These are phyloP conservation scores for Cydonia oblonga DNA, from an alignment of 331 rosid species.

Conservation along the genomic window DNA sequence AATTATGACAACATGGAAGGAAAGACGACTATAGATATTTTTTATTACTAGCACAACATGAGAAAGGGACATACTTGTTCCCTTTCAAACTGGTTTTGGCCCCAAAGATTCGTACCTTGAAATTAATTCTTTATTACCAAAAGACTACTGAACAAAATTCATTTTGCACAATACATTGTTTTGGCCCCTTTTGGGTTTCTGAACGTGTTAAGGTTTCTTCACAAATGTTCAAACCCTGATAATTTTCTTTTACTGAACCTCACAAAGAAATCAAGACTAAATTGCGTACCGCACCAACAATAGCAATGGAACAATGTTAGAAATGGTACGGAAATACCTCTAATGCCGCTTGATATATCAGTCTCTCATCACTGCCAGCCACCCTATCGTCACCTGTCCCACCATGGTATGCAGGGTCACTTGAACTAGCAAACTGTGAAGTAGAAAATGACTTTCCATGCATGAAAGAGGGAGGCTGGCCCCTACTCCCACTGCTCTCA, in stretches of 20 bases:
- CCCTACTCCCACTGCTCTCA: slow-evolving; percentile 49
- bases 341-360: slow-evolving; percentile 86
- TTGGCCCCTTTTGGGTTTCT: background rate
- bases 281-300: too few relatives aligned
- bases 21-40: background rate
- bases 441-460: slow-evolving; percentile 35
- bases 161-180: too few relatives aligned
- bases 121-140: background rate
- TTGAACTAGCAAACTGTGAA: slow-evolving; percentile 41
- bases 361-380: slow-evolving; percentile 65
- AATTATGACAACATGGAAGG: background rate
- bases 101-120: background rate
- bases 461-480: slow-evolving; percentile 48
- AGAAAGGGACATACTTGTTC: background rate
- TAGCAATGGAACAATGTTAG: background rate
- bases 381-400: slow-evolving; percentile 59
- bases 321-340: slow-evolving; percentile 37
- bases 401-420: slow-evolving; percentile 46
- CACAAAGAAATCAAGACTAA: background rate
- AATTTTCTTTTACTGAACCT: background rate
- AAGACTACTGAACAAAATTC: background rate
- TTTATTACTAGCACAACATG: background rate
- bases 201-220: background rate
- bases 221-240: background rate
- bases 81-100: background rate